Percentiles rank a stretch among this genome's conserved stretches.
These are phyloP conservation scores for Termitomyces sp. DNA, from an alignment of 768 basidiomycete species.

Conservation along the genomic window DNA sequence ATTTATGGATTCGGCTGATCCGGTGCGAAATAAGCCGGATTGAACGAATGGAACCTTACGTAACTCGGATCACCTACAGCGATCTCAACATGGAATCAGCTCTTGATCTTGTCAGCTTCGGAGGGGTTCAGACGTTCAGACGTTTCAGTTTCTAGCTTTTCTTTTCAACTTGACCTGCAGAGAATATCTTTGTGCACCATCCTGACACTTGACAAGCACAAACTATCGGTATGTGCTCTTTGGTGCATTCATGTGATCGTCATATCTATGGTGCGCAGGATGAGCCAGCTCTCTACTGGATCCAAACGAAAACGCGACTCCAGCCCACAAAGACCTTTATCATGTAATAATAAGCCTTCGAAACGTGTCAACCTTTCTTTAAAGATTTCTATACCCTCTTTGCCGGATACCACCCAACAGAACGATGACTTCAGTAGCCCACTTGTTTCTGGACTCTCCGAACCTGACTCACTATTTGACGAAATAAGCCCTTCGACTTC, in stretches of 20 bases:
- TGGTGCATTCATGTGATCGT: neutral
- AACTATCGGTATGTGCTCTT: constrained; percentile 2
- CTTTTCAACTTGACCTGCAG: neutral
- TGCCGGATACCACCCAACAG: neutral
- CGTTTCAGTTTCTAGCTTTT: too few species aligned
- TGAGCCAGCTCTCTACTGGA: constrained; percentile 6
- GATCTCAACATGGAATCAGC: neutral
- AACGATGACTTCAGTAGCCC: constrained; percentile 2
- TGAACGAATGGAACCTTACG: neutral
- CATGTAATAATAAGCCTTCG: neutral
- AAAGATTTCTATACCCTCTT: constrained; percentile 13
- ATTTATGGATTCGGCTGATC: constrained; percentile 7
- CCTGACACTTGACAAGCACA: neutral
- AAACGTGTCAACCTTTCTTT: constrained; percentile 16
- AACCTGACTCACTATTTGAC: constrained; percentile 48
- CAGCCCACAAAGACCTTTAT: neutral
- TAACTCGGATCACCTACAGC: neutral
- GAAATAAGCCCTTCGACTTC: constrained; percentile 14
- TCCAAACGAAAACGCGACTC: constrained; percentile 8
- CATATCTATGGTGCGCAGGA: constrained; percentile 5
- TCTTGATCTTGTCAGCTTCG: neutral
- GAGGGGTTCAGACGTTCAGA: too few species aligned
- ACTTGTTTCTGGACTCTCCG: constrained; percentile 15
- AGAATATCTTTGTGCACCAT: neutral
- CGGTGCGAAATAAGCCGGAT: constrained; percentile 8